Evolutionary conservation across 31 red algal species (phyloP).

Genomic region (Odonthalia washingtoniensis): DNA sequence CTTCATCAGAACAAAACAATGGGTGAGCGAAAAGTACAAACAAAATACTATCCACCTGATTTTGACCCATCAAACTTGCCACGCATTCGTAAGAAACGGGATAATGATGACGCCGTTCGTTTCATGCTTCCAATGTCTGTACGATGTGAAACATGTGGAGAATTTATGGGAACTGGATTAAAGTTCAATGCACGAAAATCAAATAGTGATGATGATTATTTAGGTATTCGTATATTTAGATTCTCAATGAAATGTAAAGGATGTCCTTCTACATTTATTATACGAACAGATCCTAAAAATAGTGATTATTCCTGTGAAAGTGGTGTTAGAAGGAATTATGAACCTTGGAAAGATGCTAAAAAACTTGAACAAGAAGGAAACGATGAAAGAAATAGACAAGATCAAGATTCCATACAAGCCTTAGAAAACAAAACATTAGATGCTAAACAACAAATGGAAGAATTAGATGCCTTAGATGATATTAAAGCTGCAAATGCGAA

Average conservation of each 20-base stretch:
- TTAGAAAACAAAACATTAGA: conserved; percentile 86
- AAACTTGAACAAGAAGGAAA: conserved; percentile 64
- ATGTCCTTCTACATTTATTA: conserved; percentile 81
- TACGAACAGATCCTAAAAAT: conserved; percentile 92
- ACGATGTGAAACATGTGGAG: conserved; percentile 89
- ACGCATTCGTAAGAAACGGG: conserved; percentile 73
- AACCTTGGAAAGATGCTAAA: conserved; percentile 80
- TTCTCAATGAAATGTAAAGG: conserved; percentile 93
- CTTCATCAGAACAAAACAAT: conserved; percentile 30
- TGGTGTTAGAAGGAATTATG: conserved; percentile 85
- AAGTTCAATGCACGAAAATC: conserved; percentile 97
- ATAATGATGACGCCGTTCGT: conserved; percentile 75
- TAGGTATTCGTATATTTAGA: conserved; percentile 91
- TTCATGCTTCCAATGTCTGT: conserved; percentile 98
- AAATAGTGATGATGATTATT: conserved; percentile 76
- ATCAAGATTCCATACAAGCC: conserved; percentile 86
- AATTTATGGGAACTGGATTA: conserved; percentile 90
- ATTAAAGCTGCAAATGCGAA: conserved; percentile 63
- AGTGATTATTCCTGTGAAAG: conserved; percentile 88
- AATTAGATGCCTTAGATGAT: conserved; percentile 80
- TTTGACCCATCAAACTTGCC: conserved; percentile 91
- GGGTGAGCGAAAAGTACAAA: conserved; percentile 91
- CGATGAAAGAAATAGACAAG: conserved; percentile 66
- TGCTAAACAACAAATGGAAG: conserved; percentile 85
- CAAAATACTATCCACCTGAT: conserved; percentile 98